These are phyloP conservation scores for Meredithiella fracta DNA, from an alignment of 2,329 filamentous ascomycete genomes.

Conservation along the genomic window DNA sequence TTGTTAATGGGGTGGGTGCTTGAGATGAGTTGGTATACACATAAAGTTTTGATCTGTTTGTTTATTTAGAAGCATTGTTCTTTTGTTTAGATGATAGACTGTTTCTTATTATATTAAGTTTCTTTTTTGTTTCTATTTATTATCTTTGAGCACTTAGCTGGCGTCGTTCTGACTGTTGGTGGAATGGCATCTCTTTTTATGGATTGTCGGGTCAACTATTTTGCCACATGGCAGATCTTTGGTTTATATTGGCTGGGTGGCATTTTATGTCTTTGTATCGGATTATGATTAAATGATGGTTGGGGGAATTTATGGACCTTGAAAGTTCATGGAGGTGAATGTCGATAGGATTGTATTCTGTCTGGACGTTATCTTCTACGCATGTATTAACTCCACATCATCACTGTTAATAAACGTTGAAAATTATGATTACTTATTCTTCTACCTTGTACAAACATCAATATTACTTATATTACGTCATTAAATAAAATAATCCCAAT, in stretches of 20 bases:
- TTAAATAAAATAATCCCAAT: not conserved
- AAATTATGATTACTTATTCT: too few relatives aligned
- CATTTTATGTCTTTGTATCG: not conserved
- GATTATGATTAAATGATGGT: too few relatives aligned
- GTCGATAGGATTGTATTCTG: too few relatives aligned
- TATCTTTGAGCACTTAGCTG: slow-evolving; percentile 2
- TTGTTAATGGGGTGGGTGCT: slow-evolving; percentile 16
- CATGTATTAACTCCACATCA: not conserved
- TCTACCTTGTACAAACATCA: too few relatives aligned
- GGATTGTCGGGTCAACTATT: too few relatives aligned
- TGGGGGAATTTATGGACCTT: too few relatives aligned
- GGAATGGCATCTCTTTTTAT: too few relatives aligned
- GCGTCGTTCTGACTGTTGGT: too few relatives aligned
- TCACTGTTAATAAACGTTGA: not conserved
- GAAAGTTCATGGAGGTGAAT: too few relatives aligned
- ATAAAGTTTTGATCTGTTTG: slow-evolving; percentile 22
- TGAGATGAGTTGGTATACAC: slow-evolving; percentile 14
- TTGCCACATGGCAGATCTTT: too few relatives aligned
- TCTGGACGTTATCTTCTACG: too few relatives aligned
- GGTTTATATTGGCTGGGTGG: not conserved
- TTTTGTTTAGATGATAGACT: slow-evolving; percentile 18
- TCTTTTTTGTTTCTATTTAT: not conserved
- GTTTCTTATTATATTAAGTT: slow-evolving; percentile 1
- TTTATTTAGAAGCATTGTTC: slow-evolving; percentile 4
- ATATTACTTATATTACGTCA: not conserved